Percentiles rank a stretch among this genome's conserved stretches.
Evolutionary conservation across 805 yeast genomes (phyloP).

Genomic region (Metschnikowia shivogae): DNA sequence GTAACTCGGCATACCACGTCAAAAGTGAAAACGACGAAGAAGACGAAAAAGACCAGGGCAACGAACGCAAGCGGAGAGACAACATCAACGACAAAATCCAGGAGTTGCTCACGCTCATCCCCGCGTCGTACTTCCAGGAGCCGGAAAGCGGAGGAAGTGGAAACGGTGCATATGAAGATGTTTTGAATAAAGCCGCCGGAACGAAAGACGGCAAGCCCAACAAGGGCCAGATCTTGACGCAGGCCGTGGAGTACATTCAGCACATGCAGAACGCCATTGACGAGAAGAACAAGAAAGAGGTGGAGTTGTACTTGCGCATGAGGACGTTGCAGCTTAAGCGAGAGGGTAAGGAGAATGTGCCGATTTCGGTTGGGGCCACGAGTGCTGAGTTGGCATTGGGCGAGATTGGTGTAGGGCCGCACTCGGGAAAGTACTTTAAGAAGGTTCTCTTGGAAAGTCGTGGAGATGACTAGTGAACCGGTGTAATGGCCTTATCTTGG

Average conservation of each 20-base stretch:
- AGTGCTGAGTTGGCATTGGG: conserved; percentile 77
- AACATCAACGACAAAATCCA: conserved; percentile 44
- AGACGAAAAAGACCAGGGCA: conserved; percentile 32
- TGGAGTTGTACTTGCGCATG: conserved; percentile 60
- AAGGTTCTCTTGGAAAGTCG: conserved; percentile 11
- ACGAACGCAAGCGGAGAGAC: conserved; percentile 41
- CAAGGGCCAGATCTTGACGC: conserved; percentile 75
- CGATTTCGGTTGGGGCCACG: conserved; percentile 47
- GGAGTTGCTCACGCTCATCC: conserved; percentile 37
- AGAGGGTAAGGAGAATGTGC: conserved; percentile 39
- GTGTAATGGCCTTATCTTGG: not conserved
- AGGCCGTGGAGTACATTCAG: conserved; percentile 69
- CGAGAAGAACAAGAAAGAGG: conserved; percentile 72
- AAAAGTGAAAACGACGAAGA: conserved; percentile 23
- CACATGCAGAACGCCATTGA: conserved; percentile 69
- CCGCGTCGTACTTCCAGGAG: conserved; percentile 32
- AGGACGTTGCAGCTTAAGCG: conserved; percentile 49
- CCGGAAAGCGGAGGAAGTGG: conserved; percentile 25
- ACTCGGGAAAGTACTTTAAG: conserved; percentile 42
- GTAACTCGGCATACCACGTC: conserved; percentile 28
- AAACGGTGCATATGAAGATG: conserved; percentile 4
- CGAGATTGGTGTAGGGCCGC: conserved; percentile 78
- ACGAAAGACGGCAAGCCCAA: conserved; percentile 83
- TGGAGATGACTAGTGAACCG: not conserved
- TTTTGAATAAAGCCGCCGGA: conserved; percentile 34